Conservation (phyloP, 805 yeast genomes). For the Metschnikowia noctiluminum region DNA sequence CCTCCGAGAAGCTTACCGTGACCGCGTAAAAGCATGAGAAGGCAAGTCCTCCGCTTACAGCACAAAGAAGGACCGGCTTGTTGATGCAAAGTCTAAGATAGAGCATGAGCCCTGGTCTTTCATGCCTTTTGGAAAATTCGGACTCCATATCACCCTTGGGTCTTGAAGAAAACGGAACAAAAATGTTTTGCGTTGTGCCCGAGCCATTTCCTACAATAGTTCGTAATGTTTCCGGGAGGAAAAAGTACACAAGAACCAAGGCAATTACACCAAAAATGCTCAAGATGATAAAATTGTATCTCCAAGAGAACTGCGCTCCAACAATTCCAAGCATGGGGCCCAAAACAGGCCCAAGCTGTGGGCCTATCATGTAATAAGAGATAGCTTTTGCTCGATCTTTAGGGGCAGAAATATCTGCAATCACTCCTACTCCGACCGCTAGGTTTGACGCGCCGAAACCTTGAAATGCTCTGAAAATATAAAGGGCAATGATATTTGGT, state of each 20-base stretch:
- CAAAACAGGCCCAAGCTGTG: constrained; percentile 38
- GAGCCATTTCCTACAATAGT: constrained; percentile 38
- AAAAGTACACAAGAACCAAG: constrained; percentile 23
- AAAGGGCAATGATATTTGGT: constrained; percentile 27
- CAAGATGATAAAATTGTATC: constrained; percentile 34
- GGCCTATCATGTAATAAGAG: constrained; percentile 37
- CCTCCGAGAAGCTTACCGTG: constrained; percentile 46
- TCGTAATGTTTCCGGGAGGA: constrained; percentile 41
- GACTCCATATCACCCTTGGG: background rate
- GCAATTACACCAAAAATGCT: constrained; percentile 26
- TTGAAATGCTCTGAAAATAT: constrained; percentile 30
- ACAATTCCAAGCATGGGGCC: constrained; percentile 33
- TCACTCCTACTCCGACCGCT: constrained; percentile 37
- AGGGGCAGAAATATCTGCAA: constrained; percentile 33
- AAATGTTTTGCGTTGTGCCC: constrained; percentile 12
- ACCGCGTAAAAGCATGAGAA: constrained; percentile 55
- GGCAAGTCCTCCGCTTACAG: constrained; percentile 46
- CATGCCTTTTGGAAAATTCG: constrained; percentile 36
- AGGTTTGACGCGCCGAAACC: constrained; percentile 36
- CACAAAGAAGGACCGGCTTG: constrained; percentile 44
- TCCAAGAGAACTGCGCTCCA: constrained; percentile 28
- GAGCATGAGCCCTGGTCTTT: constrained; percentile 34
- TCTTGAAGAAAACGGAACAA: constrained; percentile 18
- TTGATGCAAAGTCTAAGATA: constrained; percentile 37
- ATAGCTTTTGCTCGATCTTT: constrained; percentile 29